Base-by-base conservation (phyloP, 2,329 filamentous ascomycete genomes). In the Exophiala oligosperma region DNA sequence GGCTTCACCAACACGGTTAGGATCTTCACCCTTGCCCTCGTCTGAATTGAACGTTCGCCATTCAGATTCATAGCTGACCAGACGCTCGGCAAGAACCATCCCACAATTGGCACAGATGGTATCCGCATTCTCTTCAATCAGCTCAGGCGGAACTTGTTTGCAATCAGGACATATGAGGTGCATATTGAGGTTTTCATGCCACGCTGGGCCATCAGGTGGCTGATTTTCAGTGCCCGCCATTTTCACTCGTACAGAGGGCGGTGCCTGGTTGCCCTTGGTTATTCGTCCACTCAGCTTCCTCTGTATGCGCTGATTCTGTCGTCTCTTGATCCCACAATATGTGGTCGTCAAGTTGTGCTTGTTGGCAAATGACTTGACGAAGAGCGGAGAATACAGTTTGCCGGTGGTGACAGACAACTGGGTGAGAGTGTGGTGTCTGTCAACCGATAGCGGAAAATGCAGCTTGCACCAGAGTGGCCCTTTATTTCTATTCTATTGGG, bases 21-120 rank as follows among this genome's bases (percentile, higher is more conserved):
- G 94, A 67, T 99, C 94, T 68, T 97, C 95, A 48, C 64, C 65
- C 70, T 91, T 91, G 74, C 96, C 91, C 72, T 99, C 95, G 71
- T 99, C 94, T 72, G 97, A 97, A 71, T 92, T 92, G 77, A 99
- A 99, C 0, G 94, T 99, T 72, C 94, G 91, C 94, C 94, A 99
- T 78, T 99, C 94, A 49, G 92, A 96, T 62, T 95, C 89, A 61
- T 91, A 95, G 72, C 99, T 95, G 70, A 99, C 92, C 72, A 94
- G 92, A 65, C 91, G 89, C 70, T 93, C 90, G 60, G 90, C 89
- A 29, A 99, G 84, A 4, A 99, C 94, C 35, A 97, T 81, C 38
- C 94, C 94, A 70, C 94, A 99, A 61, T 89, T 91, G 58, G 84
- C 89, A 72, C 94, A 99, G 55, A 99, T 91, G 72, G 95, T 90